A percentile compares a stretch with the other conserved stretches of the same genome.
These are phyloP conservation scores for Larix kaempferi DNA, from an alignment of 75 land plant genomes.

Conservation along the genomic window DNA sequence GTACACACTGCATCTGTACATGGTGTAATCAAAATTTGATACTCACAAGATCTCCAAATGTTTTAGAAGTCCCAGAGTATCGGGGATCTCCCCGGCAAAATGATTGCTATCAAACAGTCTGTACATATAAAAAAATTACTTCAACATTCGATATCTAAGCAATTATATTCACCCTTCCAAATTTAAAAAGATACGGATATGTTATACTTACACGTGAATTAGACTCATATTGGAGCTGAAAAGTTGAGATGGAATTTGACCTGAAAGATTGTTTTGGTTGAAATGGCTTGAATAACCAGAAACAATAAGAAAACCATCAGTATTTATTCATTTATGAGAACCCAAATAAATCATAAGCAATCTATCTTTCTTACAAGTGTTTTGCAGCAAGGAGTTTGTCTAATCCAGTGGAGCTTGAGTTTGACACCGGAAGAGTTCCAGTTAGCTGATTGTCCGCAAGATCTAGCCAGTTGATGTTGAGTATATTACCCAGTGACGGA, in stretches of 20 bases:
- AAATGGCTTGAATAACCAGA: constrained; percentile 39
- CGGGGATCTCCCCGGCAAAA: constrained; percentile 12
- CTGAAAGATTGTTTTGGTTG: constrained; percentile 51
- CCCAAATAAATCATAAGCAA: neutral
- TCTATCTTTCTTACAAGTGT: constrained; percentile 59
- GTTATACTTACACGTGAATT: constrained; percentile 19
- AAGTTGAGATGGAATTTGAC: constrained; percentile 41
- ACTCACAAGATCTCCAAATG: constrained; percentile 10
- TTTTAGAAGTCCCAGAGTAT: constrained; percentile 1
- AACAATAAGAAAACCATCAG: neutral
- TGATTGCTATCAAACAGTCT: constrained; percentile 19
- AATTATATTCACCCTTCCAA: too few relatives aligned
- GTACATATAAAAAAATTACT: neutral
- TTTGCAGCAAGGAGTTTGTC: constrained; percentile 38
- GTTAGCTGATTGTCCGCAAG: constrained; percentile 52
- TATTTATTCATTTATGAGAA: neutral
- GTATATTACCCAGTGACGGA: constrained; percentile 46
- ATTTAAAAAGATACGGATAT: neutral
- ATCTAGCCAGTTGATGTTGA: constrained; percentile 61
- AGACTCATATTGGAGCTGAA: constrained; percentile 45
- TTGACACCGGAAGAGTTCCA: constrained; percentile 62
- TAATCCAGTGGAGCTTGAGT: constrained; percentile 34
- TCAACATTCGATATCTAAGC: neutral
- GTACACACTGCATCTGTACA: neutral
- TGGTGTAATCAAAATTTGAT: neutral